phyloP scores from a whole-genome alignment of 805 yeast species.

The Suhomyces faveliae region DNA sequence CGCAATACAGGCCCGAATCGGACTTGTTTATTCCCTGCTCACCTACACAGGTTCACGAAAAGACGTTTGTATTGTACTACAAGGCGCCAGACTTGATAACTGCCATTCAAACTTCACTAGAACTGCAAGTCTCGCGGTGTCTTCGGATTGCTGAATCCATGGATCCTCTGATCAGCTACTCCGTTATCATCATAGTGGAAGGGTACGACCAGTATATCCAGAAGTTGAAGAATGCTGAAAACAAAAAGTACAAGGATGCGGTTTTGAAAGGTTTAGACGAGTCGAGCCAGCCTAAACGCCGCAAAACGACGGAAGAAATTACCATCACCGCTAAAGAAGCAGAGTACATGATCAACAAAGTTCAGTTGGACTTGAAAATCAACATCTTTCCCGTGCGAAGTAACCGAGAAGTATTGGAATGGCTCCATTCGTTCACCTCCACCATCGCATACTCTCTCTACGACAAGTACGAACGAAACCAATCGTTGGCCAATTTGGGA shows the following conservation, averaged over 20 bases:
- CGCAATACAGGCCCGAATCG: conserved; percentile 46
- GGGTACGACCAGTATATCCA: conserved; percentile 48
- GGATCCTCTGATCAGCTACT: conserved; percentile 18
- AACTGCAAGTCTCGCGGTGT: conserved; percentile 6
- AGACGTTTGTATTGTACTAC: conserved; percentile 43
- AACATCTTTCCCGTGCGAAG: conserved; percentile 53
- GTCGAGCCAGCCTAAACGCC: conserved; percentile 4
- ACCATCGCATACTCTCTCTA: conserved; percentile 52
- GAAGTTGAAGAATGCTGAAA: conserved; percentile 44
- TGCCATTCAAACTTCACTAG: conserved; percentile 12
- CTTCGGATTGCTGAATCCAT: conserved; percentile 17
- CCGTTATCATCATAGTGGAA: conserved; percentile 45
- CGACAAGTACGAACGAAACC: conserved; percentile 56
- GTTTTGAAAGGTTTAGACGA: conserved; percentile 8
- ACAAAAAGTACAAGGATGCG: conserved; percentile 40
- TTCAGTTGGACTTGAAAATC: conserved; percentile 47
- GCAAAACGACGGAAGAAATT: neutral
- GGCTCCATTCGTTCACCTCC: conserved; percentile 58
- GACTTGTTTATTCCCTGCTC: conserved; percentile 58
- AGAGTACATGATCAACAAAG: conserved; percentile 39
- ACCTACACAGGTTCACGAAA: conserved; percentile 42
- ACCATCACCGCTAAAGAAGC: conserved; percentile 30
- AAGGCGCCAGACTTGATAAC: conserved; percentile 45
- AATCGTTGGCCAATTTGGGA: conserved; percentile 55
- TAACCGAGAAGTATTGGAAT: conserved; percentile 44